Base-by-base conservation (phyloP, 371 early-diverging fungal species). In the Rhizopus arrhizus region DNA sequence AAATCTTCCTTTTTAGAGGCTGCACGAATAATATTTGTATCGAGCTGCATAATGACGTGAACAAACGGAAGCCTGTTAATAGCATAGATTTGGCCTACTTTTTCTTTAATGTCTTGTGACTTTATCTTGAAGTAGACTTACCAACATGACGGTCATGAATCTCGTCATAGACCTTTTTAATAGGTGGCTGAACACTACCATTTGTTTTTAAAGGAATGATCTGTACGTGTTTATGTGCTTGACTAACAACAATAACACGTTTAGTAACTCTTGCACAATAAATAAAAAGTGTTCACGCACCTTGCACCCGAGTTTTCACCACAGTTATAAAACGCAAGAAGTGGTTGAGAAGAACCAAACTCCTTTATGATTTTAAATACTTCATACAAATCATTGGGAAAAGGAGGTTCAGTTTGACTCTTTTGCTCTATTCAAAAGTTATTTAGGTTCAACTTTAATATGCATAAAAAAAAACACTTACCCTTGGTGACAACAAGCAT, bases 141-240 rank as follows among this genome's bases (percentile, higher is more conserved):
- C 81, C 83, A 36, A 71, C 72, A 28, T 75, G 80, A 36, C 74
- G 75, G 58, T 79, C 75, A 11, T 68, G 55, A 16, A 77, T 74
- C 11, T 77, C 69, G 8, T 77, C 73, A 52, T 77, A 78, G 1
- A 83, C 56, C 1, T 64, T 58, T 16, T 73, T 66, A 58, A 86
- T 75, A 34, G 89, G 89, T 9, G 88, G 81, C 13, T 78, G 78
- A 12, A 70, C 55, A n/a, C 50, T 58, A 32, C 29, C 5, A 8
- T 61, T 41, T 5, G 64, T 61, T 11, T 57, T 45, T 10, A 84
- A 68, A 9, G 90, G 88, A 22, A 92, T 48, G 11, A 92, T 58
- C 62, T 92, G 92, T 11, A 91, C 41, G 56, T 92, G 92, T 50
- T 89, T 89, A 61, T 91, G 92, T 10, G 81, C 77, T 62, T 87